Base-by-base conservation (phyloP, 177 flowering plant genomes). In the Vitis hybrid region DNA sequence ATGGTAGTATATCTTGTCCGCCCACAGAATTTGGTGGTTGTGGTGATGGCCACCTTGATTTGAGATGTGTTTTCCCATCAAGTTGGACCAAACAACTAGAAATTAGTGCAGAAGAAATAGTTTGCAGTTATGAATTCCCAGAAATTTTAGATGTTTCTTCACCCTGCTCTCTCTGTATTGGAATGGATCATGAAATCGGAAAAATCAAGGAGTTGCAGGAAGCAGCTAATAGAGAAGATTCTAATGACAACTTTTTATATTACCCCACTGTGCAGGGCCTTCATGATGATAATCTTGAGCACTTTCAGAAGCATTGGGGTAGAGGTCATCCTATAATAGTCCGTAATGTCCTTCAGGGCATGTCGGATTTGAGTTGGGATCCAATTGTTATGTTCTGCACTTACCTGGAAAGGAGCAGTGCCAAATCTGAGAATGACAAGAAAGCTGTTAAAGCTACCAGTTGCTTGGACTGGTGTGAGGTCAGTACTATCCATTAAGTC, bases 391-490 rank as follows among this genome's bases (percentile, higher is more conserved):
- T 92, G 87, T 86, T 86, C 74, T 85, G 75, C 52, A 66, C 77
- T 15, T 79, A 80, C 72, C 78, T 83, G 64, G 86, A 86, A 52
- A 76, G 65, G 21, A 75, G 69, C 70, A 65, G 58, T 48, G 64
- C 66, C 64, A 76, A 62, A 62, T 64, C 79, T 63, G 68, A 71
- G 52, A 70, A 77, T 67, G 74, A 74, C 40, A 40, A 59, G 58
- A 70, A 70, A 60, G 73, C 57, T 5, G 68, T 66, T 62, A 77
- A 77, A 52, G 82, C 79, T 30, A 64, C 62, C 26, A 70, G 67
- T 71, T 83, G 86, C 81, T 66, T 82, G 76, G 90, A 86, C 67
- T 91, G 90, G 87, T 89, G 85, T 81, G 89, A 86, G 88, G 88
- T 88, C 50, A 75, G 84, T 81, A 19, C 52, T 67, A 56, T 62